Percentiles rank a stretch among this genome's conserved stretches.
Conservation (phyloP, 1,139 yeast species). For the Lizanozyma gosingica region DNA sequence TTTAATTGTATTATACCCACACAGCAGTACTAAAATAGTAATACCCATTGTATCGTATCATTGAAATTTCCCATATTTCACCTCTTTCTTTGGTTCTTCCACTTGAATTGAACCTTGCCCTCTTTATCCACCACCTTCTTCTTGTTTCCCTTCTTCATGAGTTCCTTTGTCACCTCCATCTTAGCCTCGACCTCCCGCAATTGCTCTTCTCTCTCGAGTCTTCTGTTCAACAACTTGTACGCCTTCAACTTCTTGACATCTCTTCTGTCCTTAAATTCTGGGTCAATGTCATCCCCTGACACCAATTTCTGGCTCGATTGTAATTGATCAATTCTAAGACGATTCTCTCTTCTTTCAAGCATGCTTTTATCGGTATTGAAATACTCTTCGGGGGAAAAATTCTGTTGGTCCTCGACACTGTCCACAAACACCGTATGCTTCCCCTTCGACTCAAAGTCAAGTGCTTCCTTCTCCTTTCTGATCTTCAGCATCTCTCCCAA, state of each 20-base stretch:
- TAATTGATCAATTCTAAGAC: slow-evolving; percentile 58
- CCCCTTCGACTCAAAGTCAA: slow-evolving; percentile 51
- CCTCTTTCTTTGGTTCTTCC: slow-evolving; percentile 81
- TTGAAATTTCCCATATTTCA: too few relatives aligned
- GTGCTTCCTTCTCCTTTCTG: slow-evolving; percentile 45
- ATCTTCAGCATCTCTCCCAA: slow-evolving; percentile 61
- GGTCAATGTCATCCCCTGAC: slow-evolving; percentile 11
- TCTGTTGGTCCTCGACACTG: slow-evolving; percentile 40
- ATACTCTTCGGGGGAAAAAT: slow-evolving; percentile 53
- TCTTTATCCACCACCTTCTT: slow-evolving; percentile 58
- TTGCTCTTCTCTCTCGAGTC: slow-evolving; percentile 60
- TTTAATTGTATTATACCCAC: too few relatives aligned
- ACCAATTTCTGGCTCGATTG: slow-evolving; percentile 26
- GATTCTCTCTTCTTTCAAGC: slow-evolving; percentile 59
- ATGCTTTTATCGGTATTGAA: slow-evolving; percentile 65
- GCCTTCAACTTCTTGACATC: slow-evolving; percentile 53
- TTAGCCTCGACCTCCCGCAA: slow-evolving; percentile 59
- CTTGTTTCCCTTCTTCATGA: slow-evolving; percentile 85
- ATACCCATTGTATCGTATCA: too few relatives aligned
- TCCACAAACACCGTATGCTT: slow-evolving; percentile 85
- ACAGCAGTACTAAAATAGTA: too few relatives aligned
- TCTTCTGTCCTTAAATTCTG: slow-evolving; percentile 25
- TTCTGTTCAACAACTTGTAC: slow-evolving; percentile 43
- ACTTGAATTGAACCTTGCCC: slow-evolving; percentile 70
- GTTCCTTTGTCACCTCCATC: slow-evolving; percentile 71